Conservation (phyloP, 345 rosid species). For the Eucalyptus lansdowneana region DNA sequence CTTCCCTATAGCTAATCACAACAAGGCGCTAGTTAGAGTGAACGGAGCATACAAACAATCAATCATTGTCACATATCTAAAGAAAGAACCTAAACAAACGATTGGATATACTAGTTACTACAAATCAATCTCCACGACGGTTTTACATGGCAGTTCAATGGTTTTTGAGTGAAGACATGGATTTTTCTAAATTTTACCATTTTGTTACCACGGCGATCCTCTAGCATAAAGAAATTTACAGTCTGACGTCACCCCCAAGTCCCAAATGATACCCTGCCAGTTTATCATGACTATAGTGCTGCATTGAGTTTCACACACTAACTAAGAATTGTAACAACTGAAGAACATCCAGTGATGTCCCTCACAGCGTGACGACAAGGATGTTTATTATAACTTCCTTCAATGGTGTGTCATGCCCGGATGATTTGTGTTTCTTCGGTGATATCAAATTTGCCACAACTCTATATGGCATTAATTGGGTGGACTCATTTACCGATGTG, state of each 20-base stretch:
- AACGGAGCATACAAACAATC: constrained; percentile 17
- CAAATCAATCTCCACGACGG: not conserved
- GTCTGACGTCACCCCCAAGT: not conserved
- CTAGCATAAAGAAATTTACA: not conserved
- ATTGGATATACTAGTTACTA: not conserved
- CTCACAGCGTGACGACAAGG: not conserved
- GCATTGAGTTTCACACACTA: not conserved
- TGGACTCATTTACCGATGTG: too few species aligned
- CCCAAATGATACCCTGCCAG: not conserved
- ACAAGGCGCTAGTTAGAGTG: constrained; percentile 1
- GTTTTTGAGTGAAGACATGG: not conserved
- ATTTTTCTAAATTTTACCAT: not conserved
- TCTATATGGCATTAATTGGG: not conserved
- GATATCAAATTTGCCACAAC: not conserved
- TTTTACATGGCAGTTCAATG: not conserved
- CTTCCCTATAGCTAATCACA: constrained; percentile 14
- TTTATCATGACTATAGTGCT: not conserved
- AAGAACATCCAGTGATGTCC: not conserved
- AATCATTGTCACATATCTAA: not conserved
- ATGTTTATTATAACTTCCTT: not conserved
- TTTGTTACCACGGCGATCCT: not conserved
- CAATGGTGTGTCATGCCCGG: not conserved
- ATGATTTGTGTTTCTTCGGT: not conserved
- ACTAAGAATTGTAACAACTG: not conserved
- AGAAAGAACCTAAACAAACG: constrained; percentile 12